Evolutionary conservation across 2,329 filamentous ascomycete species (phyloP).

Genomic region (Stachybotrys elegans): DNA sequence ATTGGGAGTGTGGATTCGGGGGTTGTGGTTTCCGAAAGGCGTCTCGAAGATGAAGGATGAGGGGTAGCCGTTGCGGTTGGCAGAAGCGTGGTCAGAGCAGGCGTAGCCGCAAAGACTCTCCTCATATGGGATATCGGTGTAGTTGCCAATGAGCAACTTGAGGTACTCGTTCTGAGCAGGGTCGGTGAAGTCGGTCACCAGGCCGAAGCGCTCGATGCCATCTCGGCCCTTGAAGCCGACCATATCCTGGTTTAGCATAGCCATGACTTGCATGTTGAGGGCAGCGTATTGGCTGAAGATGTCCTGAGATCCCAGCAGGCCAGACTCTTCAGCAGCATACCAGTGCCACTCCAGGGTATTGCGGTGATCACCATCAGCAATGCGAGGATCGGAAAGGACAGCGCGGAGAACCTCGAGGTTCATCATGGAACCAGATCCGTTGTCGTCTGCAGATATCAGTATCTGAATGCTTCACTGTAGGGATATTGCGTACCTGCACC

Average conservation of each 20-base stretch:
- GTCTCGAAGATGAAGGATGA: constrained; percentile 61
- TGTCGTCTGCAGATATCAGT: constrained; percentile 26
- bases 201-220: constrained; percentile 71
- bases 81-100: constrained; percentile 64
- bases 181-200: constrained; percentile 84
- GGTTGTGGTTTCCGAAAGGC: constrained; percentile 54
- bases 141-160: constrained; percentile 71
- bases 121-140: constrained; percentile 76
- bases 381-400: constrained; percentile 20
- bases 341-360: constrained; percentile 50
- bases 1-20: constrained; percentile 67
- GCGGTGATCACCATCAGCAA: constrained; percentile 31
- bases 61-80: constrained; percentile 60
- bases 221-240: constrained; percentile 77
- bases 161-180: constrained; percentile 74
- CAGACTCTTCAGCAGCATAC: constrained; percentile 44
- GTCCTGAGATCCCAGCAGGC: constrained; percentile 41
- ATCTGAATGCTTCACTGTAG: no score
- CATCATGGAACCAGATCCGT: constrained; percentile 40
- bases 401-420: constrained; percentile 41
- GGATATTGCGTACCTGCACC: constrained; percentile 27
- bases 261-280: constrained; percentile 32
- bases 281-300: constrained; percentile 34
- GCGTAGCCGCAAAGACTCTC: constrained; percentile 79
- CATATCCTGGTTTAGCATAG: constrained; percentile 68